Percentiles rank a stretch among this genome's conserved stretches.
Evolutionary conservation across 345 rosid species (phyloP).

Genomic region (Citrus reticulata): DNA sequence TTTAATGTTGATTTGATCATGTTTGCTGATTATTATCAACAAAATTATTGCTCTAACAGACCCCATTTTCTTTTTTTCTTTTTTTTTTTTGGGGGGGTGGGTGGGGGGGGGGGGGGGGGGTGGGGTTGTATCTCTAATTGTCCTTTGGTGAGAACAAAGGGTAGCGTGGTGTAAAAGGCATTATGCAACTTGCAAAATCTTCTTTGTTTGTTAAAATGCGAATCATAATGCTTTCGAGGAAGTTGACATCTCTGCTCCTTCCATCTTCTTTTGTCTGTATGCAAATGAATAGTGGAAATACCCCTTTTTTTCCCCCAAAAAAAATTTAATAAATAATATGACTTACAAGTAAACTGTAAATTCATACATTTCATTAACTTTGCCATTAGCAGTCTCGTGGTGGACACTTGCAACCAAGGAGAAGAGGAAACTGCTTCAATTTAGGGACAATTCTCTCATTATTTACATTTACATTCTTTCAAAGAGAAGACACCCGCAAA

Average conservation of each 20-base stretch:
- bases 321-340: background rate
- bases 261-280: background rate
- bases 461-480: slow-evolving; percentile 4
- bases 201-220: background rate
- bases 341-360: background rate
- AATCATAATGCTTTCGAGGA: background rate
- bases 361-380: background rate
- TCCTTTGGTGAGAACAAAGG: background rate
- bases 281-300: background rate
- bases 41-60: background rate
- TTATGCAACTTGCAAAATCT: background rate
- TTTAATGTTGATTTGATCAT: background rate
- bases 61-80: background rate
- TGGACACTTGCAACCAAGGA: background rate
- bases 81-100: no score
- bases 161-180: background rate
- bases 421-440: background rate
- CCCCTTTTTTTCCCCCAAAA: no score
- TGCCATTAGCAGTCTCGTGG: background rate
- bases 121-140: background rate
- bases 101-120: no score
- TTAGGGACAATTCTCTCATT: background rate
- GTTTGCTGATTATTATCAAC: background rate
- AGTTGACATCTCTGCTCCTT: background rate
- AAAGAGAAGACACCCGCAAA: background rate